Conservation (phyloP, 306 rosid species). For the Glycine soja region DNA sequence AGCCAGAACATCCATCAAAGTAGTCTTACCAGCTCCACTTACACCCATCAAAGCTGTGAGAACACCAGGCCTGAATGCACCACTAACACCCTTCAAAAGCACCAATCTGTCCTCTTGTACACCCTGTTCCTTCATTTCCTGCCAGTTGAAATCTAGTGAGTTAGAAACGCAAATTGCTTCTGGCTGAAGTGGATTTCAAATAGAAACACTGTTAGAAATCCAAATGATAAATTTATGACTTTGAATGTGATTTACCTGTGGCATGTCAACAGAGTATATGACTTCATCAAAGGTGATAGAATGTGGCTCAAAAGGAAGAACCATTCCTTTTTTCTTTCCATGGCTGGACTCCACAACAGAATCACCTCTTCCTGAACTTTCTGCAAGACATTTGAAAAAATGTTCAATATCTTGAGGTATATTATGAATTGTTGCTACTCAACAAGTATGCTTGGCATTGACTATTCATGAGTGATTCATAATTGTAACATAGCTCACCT, state of each 20-base stretch:
- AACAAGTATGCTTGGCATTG: not conserved
- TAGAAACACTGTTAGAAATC: not conserved
- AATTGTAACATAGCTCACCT: conserved; percentile 46
- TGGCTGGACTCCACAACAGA: conserved; percentile 44
- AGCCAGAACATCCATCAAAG: conserved; percentile 76
- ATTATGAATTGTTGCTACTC: not conserved
- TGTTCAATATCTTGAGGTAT: conserved; percentile 12
- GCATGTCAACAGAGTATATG: conserved; percentile 70
- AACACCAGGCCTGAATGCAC: conserved; percentile 78
- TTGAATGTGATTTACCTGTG: conserved; percentile 51
- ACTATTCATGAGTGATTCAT: not conserved
- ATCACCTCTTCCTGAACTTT: conserved; percentile 38
- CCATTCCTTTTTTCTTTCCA: conserved; percentile 63
- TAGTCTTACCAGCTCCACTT: conserved; percentile 82
- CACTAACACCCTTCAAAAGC: conserved; percentile 65
- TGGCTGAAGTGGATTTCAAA: not conserved
- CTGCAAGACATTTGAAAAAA: conserved; percentile 45
- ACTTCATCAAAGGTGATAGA: conserved; percentile 65
- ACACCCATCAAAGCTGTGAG: conserved; percentile 81
- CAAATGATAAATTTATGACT: conserved; percentile 5
- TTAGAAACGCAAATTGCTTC: not conserved
- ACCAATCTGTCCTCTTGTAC: conserved; percentile 58
- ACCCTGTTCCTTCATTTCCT: conserved; percentile 75
- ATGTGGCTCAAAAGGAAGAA: conserved; percentile 72
- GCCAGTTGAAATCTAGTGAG: conserved; percentile 22